phyloP scores from a whole-genome alignment of 2,329 filamentous ascomycete genomes.

The Gremmenia infestans region DNA sequence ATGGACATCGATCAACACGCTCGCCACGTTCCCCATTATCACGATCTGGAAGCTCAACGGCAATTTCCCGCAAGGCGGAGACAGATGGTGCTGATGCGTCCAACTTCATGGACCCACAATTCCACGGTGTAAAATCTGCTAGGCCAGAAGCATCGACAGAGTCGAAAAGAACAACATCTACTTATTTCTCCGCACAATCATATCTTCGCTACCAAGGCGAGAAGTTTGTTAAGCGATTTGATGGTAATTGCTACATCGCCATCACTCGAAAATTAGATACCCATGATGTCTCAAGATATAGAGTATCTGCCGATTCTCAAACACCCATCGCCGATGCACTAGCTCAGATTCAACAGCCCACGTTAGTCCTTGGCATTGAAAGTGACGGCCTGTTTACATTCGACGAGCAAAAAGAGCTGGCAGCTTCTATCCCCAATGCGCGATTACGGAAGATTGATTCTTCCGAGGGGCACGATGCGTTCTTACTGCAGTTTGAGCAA shows the following conservation, averaged over 20 bases:
- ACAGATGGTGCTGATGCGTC: slow-evolving; percentile 26
- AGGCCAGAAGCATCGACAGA: slow-evolving; percentile 34
- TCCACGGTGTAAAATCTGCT: slow-evolving; percentile 55
- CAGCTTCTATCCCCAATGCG: slow-evolving; percentile 71
- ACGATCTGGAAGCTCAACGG: slow-evolving; percentile 33
- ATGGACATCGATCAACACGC: slow-evolving; percentile 66
- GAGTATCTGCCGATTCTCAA: slow-evolving; percentile 40
- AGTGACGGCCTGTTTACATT: slow-evolving; percentile 96
- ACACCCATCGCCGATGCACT: slow-evolving; percentile 65
- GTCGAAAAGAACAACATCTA: slow-evolving; percentile 47
- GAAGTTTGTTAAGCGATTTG: slow-evolving; percentile 96
- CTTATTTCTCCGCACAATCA: slow-evolving; percentile 97
- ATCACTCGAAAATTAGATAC: slow-evolving; percentile 98
- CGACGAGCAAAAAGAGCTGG: slow-evolving; percentile 90
- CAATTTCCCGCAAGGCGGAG: slow-evolving; percentile 17
- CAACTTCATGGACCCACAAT: slow-evolving; percentile 60
- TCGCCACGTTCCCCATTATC: slow-evolving; percentile 45
- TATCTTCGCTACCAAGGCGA: slow-evolving; percentile 94
- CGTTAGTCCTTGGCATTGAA: slow-evolving; percentile 88
- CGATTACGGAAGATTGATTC: slow-evolving; percentile 84
- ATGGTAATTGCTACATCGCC: slow-evolving; percentile 98
- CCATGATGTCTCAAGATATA: slow-evolving; percentile 83
- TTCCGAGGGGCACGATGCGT: slow-evolving; percentile 93
- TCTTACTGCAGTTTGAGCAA: slow-evolving; percentile 93
- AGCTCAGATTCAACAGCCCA: slow-evolving; percentile 78